Percentiles rank a stretch among this genome's conserved stretches.
phyloP scores from a whole-genome alignment of 176 grass and related monocot species.

The Rhynchospora tenuis region DNA sequence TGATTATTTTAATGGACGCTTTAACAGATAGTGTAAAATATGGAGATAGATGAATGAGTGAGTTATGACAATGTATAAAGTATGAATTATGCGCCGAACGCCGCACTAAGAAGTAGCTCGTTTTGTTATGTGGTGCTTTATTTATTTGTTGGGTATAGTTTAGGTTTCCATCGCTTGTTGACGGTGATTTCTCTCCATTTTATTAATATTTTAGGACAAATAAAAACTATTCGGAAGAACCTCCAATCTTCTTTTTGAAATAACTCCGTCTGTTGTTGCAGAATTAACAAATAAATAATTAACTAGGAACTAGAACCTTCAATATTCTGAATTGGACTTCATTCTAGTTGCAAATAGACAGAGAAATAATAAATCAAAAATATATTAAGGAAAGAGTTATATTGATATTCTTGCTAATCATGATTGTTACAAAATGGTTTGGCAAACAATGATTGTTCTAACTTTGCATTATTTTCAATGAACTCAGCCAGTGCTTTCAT shows the following conservation, averaged over 20 bases:
- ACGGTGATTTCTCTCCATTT: not conserved
- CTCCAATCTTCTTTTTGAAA: not conserved
- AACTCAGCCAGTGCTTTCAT: too few species aligned
- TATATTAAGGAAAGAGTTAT: too few species aligned
- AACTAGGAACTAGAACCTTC: too few species aligned
- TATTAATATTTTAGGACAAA: not conserved
- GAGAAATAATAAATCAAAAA: too few species aligned
- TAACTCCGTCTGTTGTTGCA: not conserved
- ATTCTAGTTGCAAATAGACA: too few species aligned
- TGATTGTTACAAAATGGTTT: too few species aligned
- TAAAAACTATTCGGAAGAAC: not conserved
- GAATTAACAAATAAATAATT: not conserved
- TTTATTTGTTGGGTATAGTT: conserved; percentile 1
- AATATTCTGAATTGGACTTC: too few species aligned
- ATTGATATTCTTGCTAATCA: too few species aligned
- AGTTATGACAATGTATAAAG: conserved; percentile 41
- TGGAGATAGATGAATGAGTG: conserved; percentile 11
- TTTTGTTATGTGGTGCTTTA: not conserved
- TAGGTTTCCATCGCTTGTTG: conserved; percentile 3
- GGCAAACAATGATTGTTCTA: too few species aligned
- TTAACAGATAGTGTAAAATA: conserved; percentile 17
- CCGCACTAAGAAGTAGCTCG: conserved; percentile 40
- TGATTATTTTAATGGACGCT: conserved; percentile 11
- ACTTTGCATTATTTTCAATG: too few species aligned
- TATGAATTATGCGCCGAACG: conserved; percentile 86